Percentiles rank a stretch among this genome's conserved stretches.
Conservation (phyloP, 2,329 filamentous ascomycete species). For the Hypoxylon sp. region DNA sequence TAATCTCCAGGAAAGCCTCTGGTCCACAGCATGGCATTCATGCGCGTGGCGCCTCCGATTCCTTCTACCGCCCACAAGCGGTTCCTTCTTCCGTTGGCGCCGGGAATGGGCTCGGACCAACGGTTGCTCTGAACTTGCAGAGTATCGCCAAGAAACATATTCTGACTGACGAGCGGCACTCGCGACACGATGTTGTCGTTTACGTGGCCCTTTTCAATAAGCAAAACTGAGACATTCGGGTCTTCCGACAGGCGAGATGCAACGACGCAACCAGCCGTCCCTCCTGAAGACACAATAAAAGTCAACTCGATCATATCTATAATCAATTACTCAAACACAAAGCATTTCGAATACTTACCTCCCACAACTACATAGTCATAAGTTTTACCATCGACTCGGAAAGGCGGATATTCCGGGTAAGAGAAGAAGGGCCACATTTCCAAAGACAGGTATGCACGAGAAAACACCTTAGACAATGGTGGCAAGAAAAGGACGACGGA, state of each 20-base stretch:
- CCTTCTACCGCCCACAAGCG: conserved; percentile 43
- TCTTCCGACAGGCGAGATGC: conserved; percentile 55
- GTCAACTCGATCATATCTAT: too few relatives aligned
- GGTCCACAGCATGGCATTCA: conserved; percentile 48
- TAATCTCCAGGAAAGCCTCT: conserved; percentile 45
- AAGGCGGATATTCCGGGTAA: neutral
- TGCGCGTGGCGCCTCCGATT: conserved; percentile 45
- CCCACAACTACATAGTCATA: neutral
- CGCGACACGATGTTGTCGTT: conserved; percentile 43
- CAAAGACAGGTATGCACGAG: too few relatives aligned
- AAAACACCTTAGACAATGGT: too few relatives aligned
- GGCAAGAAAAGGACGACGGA: too few relatives aligned
- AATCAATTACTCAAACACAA: neutral
- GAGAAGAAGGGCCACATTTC: neutral
- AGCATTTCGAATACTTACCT: neutral
- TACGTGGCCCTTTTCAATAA: conserved; percentile 49
- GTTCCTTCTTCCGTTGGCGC: conserved; percentile 29
- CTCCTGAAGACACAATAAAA: conserved; percentile 44
- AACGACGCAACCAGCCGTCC: conserved; percentile 57
- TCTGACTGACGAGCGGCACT: conserved; percentile 46
- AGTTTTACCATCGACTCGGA: neutral
- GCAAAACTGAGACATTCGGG: conserved; percentile 48
- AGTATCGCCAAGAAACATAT: conserved; percentile 29
- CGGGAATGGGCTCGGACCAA: conserved; percentile 41
- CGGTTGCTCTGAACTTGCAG: conserved; percentile 41